These are phyloP conservation scores for Fusarium equiseti DNA, from an alignment of 2,329 filamentous ascomycete genomes.

Conservation along the genomic window DNA sequence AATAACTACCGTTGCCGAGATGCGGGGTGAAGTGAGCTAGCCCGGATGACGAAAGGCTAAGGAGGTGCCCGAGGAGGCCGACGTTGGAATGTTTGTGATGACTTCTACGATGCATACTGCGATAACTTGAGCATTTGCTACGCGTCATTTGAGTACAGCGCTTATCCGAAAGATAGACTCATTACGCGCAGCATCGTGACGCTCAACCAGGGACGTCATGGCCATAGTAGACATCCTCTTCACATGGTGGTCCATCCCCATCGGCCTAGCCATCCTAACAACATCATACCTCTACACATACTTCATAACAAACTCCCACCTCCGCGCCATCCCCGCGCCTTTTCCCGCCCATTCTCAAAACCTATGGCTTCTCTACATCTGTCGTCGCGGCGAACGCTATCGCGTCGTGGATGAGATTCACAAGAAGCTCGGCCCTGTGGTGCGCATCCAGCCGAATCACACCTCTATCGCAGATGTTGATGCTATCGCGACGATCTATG, in stretches of 20 bases:
- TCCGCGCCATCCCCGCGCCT: slow-evolving; percentile 70
- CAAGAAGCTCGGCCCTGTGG: slow-evolving; percentile 80
- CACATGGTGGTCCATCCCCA: slow-evolving; percentile 61
- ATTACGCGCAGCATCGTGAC: background rate
- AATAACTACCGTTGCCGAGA: slow-evolving; percentile 16
- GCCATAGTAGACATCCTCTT: slow-evolving; percentile 48
- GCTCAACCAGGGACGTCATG: slow-evolving; percentile 38
- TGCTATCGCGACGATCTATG: slow-evolving; percentile 83
- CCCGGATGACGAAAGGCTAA: background rate
- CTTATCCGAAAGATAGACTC: no score
- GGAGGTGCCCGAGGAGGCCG: background rate
- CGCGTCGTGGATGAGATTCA: slow-evolving; percentile 77
- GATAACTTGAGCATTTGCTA: background rate
- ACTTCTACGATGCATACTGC: background rate
- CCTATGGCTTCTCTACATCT: slow-evolving; percentile 80
- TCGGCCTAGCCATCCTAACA: slow-evolving; percentile 61
- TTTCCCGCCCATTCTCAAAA: slow-evolving; percentile 76
- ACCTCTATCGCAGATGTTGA: slow-evolving; percentile 83
- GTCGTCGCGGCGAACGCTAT: slow-evolving; percentile 75
- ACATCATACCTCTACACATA: slow-evolving; percentile 71
- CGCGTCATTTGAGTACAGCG: background rate
- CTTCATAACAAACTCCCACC: slow-evolving; percentile 64
- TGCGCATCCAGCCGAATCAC: slow-evolving; percentile 87
- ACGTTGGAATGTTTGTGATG: background rate
- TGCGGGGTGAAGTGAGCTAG: slow-evolving; percentile 23